phyloP scores from a whole-genome alignment of 2,329 filamentous ascomycete species.

The Xylaria sp. region DNA sequence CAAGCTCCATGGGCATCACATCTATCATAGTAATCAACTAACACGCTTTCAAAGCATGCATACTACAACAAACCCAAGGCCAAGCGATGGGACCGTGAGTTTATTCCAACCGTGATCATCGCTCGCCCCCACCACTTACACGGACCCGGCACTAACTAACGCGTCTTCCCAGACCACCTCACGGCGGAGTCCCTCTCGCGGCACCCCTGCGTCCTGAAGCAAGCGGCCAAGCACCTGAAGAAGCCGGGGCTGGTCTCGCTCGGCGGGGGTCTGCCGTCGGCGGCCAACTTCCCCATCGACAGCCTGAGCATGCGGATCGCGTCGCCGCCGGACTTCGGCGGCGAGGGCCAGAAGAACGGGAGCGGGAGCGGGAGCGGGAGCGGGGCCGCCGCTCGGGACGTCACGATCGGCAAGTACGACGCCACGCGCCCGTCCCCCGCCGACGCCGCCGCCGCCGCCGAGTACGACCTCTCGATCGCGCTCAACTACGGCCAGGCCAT shows the following conservation, averaged over 20 bases:
- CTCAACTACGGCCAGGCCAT: slow-evolving; percentile 92
- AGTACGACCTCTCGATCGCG: slow-evolving; percentile 78
- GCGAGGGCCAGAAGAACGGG: too few relatives aligned
- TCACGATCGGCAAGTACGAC: slow-evolving; percentile 84
- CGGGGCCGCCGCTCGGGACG: slow-evolving; percentile 57
- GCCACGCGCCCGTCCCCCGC: slow-evolving; percentile 43
- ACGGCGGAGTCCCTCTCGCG: slow-evolving; percentile 63
- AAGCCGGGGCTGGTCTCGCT: slow-evolving; percentile 87
- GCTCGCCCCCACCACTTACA: not conserved
- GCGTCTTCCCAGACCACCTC: slow-evolving; percentile 52
- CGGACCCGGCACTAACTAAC: slow-evolving; percentile 8
- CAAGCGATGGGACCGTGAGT: slow-evolving; percentile 82
- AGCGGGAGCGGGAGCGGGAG: too few relatives aligned
- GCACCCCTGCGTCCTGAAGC: slow-evolving; percentile 75
- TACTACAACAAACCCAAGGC: slow-evolving; percentile 69
- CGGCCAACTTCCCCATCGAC: slow-evolving; percentile 91
- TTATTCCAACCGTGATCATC: not conserved
- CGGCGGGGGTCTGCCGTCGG: slow-evolving; percentile 86
- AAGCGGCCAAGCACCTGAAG: slow-evolving; percentile 76
- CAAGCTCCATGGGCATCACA: slow-evolving; percentile 33
- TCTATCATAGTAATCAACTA: slow-evolving; percentile 7
- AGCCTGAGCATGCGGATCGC: slow-evolving; percentile 76
- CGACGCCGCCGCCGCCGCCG: slow-evolving; percentile 41
- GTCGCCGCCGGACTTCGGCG: slow-evolving; percentile 66
- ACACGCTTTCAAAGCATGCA: slow-evolving; percentile 45